Conservation (phyloP, 805 yeast genomes). For the Blastobotrys peoriensis region DNA sequence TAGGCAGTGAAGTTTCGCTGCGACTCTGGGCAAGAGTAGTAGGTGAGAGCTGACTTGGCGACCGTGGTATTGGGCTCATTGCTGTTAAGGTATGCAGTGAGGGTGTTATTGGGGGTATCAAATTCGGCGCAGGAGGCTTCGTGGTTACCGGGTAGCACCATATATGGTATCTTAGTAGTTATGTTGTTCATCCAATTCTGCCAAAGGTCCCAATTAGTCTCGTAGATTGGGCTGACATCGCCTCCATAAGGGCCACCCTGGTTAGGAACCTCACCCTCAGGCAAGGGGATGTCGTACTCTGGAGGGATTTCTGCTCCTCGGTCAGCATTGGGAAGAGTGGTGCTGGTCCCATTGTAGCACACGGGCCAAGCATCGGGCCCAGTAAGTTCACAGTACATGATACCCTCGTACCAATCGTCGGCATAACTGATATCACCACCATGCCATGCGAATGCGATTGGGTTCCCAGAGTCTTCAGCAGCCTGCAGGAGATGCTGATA, state of each 20-base stretch:
- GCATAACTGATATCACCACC: conserved; percentile 31
- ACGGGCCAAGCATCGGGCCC: conserved; percentile 13
- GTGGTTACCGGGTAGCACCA: conserved; percentile 26
- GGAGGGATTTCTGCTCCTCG: background rate
- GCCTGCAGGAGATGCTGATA: conserved; percentile 7
- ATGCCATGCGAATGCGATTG: conserved; percentile 19
- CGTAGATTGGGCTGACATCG: conserved; percentile 16
- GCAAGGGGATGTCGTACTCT: conserved; percentile 13
- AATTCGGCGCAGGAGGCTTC: conserved; percentile 20
- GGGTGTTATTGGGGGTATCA: conserved; percentile 7
- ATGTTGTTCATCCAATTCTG: conserved; percentile 19
- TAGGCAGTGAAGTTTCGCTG: conserved; percentile 29
- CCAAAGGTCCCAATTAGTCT: conserved; percentile 20
- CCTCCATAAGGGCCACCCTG: conserved; percentile 9
- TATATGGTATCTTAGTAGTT: conserved; percentile 20
- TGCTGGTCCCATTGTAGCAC: conserved; percentile 15
- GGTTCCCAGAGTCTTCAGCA: conserved; percentile 2
- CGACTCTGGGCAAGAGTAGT: conserved; percentile 16
- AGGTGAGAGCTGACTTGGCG: conserved; percentile 9
- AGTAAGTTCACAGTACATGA: conserved; percentile 11
- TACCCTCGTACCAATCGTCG: conserved; percentile 26
- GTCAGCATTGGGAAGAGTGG: conserved; percentile 10
- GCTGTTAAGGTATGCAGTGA: conserved; percentile 24
- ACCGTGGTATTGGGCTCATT: conserved; percentile 23
- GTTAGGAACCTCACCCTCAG: conserved; percentile 11